Evolutionary conservation across 768 basidiomycete genomes (phyloP).

Genomic region (Phanerodontia chrysosporium): DNA sequence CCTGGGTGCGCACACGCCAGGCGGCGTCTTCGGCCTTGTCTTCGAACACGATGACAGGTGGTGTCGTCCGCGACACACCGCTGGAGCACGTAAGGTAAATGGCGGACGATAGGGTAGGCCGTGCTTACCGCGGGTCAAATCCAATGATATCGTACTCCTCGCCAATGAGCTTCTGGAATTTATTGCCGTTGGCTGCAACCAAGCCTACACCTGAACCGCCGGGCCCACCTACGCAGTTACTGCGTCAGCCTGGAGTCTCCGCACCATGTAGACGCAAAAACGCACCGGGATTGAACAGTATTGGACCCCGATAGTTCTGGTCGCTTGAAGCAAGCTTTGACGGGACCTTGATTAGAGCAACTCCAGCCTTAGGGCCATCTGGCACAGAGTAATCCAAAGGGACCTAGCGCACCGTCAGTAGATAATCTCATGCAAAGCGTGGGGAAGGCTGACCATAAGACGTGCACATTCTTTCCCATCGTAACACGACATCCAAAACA

Average conservation of each 20-base stretch:
- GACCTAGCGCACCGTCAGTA: conserved; percentile 15
- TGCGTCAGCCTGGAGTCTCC: conserved; percentile 4
- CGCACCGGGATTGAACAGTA: conserved; percentile 29
- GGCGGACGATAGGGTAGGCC: too few species aligned
- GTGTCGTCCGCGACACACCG: conserved; percentile 3
- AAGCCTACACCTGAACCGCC: conserved; percentile 24
- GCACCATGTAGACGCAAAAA: too few species aligned
- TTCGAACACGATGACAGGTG: background rate
- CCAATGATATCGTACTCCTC: conserved; percentile 27
- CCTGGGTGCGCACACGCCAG: background rate
- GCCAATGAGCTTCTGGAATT: conserved; percentile 20
- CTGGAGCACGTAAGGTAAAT: background rate
- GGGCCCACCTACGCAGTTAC: too few species aligned
- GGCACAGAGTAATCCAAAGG: conserved; percentile 28
- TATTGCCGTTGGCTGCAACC: background rate
- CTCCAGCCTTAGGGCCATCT: conserved; percentile 13
- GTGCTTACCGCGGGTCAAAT: conserved; percentile 24
- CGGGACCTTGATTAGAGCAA: conserved; percentile 25
- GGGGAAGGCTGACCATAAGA: conserved; percentile 1
- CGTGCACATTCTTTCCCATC: conserved; percentile 13
- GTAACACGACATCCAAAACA: conserved; percentile 13
- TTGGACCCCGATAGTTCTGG: conserved; percentile 24
- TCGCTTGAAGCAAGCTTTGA: conserved; percentile 9
- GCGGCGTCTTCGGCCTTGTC: conserved; percentile 2
- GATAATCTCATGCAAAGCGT: background rate